Evolutionary conservation across 495 filamentous ascomycete genomes (phyloP).

Genomic region (Penicillium atrosanguineum): DNA sequence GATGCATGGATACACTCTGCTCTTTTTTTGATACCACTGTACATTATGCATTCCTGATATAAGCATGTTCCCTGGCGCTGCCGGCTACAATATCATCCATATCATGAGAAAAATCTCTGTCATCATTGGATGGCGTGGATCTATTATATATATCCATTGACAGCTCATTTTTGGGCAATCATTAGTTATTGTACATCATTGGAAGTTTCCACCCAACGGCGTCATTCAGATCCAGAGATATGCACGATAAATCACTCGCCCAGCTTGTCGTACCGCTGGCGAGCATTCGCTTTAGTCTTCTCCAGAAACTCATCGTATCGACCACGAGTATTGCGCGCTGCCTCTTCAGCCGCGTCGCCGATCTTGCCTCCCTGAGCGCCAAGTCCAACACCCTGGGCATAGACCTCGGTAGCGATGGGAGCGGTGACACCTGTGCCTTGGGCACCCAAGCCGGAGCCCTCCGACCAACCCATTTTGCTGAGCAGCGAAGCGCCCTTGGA

Average conservation of each 20-base stretch:
- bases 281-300: conserved; percentile 74
- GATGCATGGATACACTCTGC: conserved; percentile 17
- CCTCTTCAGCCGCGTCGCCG: conserved; percentile 81
- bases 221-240: background rate
- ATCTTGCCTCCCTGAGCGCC: conserved; percentile 80
- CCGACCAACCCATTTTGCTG: conserved; percentile 88
- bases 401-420: conserved; percentile 74
- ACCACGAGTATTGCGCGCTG: conserved; percentile 65
- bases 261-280: conserved; percentile 73
- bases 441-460: conserved; percentile 76
- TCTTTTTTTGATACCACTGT: conserved; percentile 22
- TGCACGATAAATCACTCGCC: conserved; percentile 11
- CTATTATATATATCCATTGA: background rate
- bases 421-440: conserved; percentile 74
- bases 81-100: conserved; percentile 7
- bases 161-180: background rate
- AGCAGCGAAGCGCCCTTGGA: conserved; percentile 86
- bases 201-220: background rate
- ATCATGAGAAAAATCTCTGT: too few relatives aligned
- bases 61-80: conserved; percentile 3
- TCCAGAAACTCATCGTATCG: conserved; percentile 73
- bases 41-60: conserved; percentile 11
- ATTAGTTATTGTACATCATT: background rate
- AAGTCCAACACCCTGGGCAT: conserved; percentile 79
- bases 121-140: background rate